Base-by-base conservation (phyloP, 1,284 basidiomycete genomes). In the Trichosporon coremiiforme region DNA sequence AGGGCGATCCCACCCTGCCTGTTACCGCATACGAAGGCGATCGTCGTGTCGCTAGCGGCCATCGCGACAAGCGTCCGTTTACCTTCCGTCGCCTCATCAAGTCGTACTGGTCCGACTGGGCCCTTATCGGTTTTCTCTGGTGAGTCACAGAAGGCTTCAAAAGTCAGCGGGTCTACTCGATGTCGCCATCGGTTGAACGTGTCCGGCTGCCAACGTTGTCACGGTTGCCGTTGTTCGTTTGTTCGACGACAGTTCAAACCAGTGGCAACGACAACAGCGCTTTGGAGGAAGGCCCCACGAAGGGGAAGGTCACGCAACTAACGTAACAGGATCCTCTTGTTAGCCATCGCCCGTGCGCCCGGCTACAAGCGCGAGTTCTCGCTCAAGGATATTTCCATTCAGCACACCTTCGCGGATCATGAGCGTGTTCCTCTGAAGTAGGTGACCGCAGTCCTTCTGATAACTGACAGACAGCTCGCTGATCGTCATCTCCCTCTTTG, bases 311-410 rank as follows among this genome's bases (percentile, higher is more conserved):
- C 12, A 4, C 35, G n/a, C 33, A n/a, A 35, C 65, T 62, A 29
- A 68, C 45, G 25, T 53, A 20, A 12, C 64, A 93, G 92, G 66
- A 87, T 85, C 0, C 75, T 88, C 0, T 90, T 93, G 78, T 89
- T 89, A 77, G 86, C 88, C 8, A 83, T 95, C 17, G 87, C 93
- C 77, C 85, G 86, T 29, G 86, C 94, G 2, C 85, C 90, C 63
- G 95, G 95, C 4, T 96, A 91, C 83, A 88, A 91, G 76, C 86
- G 95, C 68, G 87, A 89, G 68, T 97, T 97, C 83, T 94, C 92
- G 0, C 84, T 95, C 13, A 85, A 86, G 47, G 94, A 97, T 81
- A 89, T 89, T 12, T 89, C 91, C 86, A 84, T 86, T 62, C 83
- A 85, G 73, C 86, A 85, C 74, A 91, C 94, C 2, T 93, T 87